phyloP scores from a whole-genome alignment of 202 grass and related monocot genomes.

The Panicum virgatum region DNA sequence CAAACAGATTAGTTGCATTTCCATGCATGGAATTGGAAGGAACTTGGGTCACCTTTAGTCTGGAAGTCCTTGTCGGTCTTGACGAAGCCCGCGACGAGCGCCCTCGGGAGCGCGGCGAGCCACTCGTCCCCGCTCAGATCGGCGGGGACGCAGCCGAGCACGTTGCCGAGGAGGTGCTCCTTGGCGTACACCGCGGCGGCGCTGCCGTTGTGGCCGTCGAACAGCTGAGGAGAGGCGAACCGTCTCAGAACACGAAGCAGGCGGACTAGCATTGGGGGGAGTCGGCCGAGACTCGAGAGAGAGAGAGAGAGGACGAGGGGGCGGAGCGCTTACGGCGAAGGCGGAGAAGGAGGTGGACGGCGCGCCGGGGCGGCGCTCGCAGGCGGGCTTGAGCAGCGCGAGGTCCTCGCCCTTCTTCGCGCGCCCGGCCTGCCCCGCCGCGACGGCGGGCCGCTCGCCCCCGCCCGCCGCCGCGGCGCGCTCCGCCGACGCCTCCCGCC shows the following conservation, averaged over 20 bases:
- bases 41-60: slow-evolving; percentile 55
- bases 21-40: not conserved
- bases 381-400: slow-evolving; percentile 64
- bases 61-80: slow-evolving; percentile 97
- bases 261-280: not conserved
- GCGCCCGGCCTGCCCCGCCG: slow-evolving; percentile 63
- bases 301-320: not conserved
- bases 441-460: slow-evolving; percentile 42
- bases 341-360: slow-evolving; percentile 66
- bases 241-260: not conserved
- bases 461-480: slow-evolving; percentile 19
- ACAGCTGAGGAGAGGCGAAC: slow-evolving; percentile 52
- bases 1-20: not conserved
- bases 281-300: not conserved
- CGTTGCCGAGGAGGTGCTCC: slow-evolving; percentile 83
- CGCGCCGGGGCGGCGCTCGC: slow-evolving; percentile 55
- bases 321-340: slow-evolving; percentile 59
- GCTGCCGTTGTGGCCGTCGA: slow-evolving; percentile 93
- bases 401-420: slow-evolving; percentile 97
- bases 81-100: slow-evolving; percentile 92
- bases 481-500: slow-evolving; percentile 58
- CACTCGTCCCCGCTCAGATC: slow-evolving; percentile 81
- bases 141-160: slow-evolving; percentile 66
- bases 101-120: slow-evolving; percentile 86
- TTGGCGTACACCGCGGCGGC: slow-evolving; percentile 83